Percentiles rank a stretch among this genome's conserved stretches.
These are phyloP conservation scores for Castanea sativa DNA, from an alignment of 306 rosid species.

Conservation along the genomic window DNA sequence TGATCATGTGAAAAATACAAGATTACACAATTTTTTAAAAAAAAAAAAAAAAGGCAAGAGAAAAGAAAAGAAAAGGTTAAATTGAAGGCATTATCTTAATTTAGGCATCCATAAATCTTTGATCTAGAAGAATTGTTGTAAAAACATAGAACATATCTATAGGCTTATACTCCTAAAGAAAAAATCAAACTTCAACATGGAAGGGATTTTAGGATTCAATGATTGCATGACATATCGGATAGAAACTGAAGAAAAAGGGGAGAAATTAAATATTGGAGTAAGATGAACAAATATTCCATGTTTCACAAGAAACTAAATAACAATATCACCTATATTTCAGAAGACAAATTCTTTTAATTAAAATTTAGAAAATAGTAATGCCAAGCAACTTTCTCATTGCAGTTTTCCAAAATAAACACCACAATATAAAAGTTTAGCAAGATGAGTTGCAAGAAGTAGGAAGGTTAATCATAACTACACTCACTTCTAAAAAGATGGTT, in stretches of 20 bases:
- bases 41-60: neutral
- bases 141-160: neutral
- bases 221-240: neutral
- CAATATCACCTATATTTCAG: neutral
- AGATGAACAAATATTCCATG: neutral
- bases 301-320: neutral
- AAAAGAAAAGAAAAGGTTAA: neutral
- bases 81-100: neutral
- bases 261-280: conserved; percentile 1
- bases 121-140: neutral
- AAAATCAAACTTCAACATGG: neutral
- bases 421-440: neutral
- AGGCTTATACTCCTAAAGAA: neutral
- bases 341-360: neutral
- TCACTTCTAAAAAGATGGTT: conserved; percentile 96
- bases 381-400: neutral
- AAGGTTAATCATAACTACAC: conserved; percentile 26
- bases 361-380: neutral
- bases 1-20: conserved; percentile 9
- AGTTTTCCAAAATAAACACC: neutral
- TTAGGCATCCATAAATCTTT: neutral
- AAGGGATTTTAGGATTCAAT: neutral
- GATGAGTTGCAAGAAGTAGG: neutral
- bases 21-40: neutral
- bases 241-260: neutral